phyloP scores from a whole-genome alignment of 2,329 filamentous ascomycete genomes.

The Penicillium digitatum region DNA sequence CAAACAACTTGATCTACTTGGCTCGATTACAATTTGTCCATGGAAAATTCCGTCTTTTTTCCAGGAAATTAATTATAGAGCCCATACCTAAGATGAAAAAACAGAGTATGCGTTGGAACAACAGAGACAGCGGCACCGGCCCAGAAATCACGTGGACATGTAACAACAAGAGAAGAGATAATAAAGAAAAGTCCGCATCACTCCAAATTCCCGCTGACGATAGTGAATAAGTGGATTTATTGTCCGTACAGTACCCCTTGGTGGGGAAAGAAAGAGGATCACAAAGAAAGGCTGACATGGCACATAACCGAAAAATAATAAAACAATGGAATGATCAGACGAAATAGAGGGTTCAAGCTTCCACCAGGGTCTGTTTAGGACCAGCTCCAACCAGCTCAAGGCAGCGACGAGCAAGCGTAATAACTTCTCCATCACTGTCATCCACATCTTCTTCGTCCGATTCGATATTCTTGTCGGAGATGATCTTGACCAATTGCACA shows the following conservation, averaged over 20 bases:
- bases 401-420: conserved; percentile 83
- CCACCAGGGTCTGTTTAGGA: conserved; percentile 72
- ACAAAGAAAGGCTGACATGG: conserved; percentile 1
- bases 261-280: conserved; percentile 17
- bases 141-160: conserved; percentile 18
- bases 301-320: conserved; percentile 16
- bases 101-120: conserved; percentile 29
- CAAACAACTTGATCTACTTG: neutral
- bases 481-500: conserved; percentile 84
- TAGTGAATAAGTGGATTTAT: conserved; percentile 27
- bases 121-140: conserved; percentile 16
- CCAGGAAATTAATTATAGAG: conserved; percentile 20
- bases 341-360: conserved; percentile 53
- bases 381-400: conserved; percentile 78
- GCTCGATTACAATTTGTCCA: neutral
- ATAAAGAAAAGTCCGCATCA: conserved; percentile 21
- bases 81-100: conserved; percentile 30
- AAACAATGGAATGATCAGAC: conserved; percentile 3
- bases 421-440: conserved; percentile 88
- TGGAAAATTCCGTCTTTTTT: neutral
- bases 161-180: conserved; percentile 16
- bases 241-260: conserved; percentile 33
- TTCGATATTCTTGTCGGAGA: conserved; percentile 84
- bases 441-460: conserved; percentile 82
- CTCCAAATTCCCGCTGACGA: conserved; percentile 36